A percentile compares a stretch with the other conserved stretches of the same genome.
Conservation (phyloP, 1,139 yeast species). For the Candida neerlandica region DNA sequence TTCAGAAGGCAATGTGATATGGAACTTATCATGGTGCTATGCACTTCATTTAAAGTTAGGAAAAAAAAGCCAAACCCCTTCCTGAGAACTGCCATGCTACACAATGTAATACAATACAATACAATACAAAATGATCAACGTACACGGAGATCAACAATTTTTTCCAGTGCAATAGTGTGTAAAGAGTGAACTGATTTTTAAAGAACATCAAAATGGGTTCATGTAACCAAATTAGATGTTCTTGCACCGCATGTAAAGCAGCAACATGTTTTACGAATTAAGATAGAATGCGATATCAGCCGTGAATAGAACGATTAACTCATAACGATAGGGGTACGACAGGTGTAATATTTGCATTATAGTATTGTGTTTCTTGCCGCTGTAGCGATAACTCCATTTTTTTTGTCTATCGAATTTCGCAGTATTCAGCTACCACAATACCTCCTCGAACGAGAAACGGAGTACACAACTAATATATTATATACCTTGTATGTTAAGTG, state of each 20-base stretch:
- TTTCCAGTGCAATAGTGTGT: neutral
- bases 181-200: neutral
- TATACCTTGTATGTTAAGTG: no score
- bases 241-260: no score
- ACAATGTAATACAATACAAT: no score
- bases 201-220: no score
- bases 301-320: neutral
- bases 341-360: neutral
- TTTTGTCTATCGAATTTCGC: neutral
- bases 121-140: no score
- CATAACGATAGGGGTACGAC: neutral
- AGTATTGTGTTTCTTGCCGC: neutral
- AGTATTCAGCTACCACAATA: no score
- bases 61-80: no score
- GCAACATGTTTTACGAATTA: neutral
- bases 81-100: no score
- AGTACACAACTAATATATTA: no score
- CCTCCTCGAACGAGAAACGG: no score
- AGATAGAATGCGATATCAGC: neutral
- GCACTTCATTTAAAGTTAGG: neutral
- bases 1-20: neutral
- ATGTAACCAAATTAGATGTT: no score
- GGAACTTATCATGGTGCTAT: neutral
- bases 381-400: constrained; percentile 2
- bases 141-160: no score